Base-by-base conservation (phyloP, 306 rosid species). In the Aeschynomene evenia region DNA sequence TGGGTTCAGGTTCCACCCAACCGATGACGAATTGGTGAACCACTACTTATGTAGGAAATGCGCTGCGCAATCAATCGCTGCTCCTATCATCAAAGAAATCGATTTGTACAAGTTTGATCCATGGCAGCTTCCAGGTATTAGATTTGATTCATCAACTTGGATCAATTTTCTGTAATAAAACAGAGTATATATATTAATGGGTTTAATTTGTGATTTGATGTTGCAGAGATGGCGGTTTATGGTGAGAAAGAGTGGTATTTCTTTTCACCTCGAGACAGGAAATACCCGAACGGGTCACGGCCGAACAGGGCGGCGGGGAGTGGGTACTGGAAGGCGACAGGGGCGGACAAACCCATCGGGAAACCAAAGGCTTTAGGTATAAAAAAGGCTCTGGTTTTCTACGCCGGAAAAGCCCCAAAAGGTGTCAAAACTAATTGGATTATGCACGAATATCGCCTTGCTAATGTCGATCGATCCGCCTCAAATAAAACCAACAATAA, bases 161-260 rank as follows among this genome's bases (percentile, higher is more conserved):
- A 6, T 34, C 40, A 8, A 8, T 8, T 34, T 34, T 34, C 8
- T 1, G 8, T 28, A 3, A 28, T 1, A 28, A 3, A 28, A 28
- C 5, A 28, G 31, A 28, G 31, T 3, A 3, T 28, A 6, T 28
- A 3, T 28, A n/a, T 28, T 4, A 28, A 28, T 28, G 31, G 31
- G 5, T 28, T 28, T 0, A 1, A 1, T 4, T 28, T 28, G 3
- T 28, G 31, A 28, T 28, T 28, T 28, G 31, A 28, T 28, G 33
- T 3, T 48, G 48, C 83, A 94, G 96, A 84, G 28, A 39, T 84
- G 84, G 89, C 95, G 1, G 62, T 84, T 1, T 85, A 77, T 50
- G 91, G 99, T 6, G 99, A 94, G 58, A 94, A 94, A 42, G 99
- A 94, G 43, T 94, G 99, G 99, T 94, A 94, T 56, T 94, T 94